phyloP scores from a whole-genome alignment of 305 asterid species.

The Fraxinus paxiana region DNA sequence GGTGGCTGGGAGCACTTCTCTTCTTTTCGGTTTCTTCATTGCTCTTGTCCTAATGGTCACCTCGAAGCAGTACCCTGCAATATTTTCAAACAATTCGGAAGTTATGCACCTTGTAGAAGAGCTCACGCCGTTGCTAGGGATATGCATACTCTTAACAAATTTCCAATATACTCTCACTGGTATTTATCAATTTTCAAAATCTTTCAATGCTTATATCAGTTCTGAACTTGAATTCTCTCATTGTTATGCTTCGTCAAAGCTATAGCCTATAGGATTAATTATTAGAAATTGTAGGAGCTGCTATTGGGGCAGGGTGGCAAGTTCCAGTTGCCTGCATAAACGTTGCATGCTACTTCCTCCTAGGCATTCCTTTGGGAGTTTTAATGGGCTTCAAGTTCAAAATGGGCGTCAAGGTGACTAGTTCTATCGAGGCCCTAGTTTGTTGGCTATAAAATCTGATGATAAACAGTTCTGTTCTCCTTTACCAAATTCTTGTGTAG shows the following conservation, averaged over 20 bases:
- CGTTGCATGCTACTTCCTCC: background rate
- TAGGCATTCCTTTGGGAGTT: slow-evolving; percentile 1
- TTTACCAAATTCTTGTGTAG: background rate
- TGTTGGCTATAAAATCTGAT: background rate
- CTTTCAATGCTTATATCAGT: background rate
- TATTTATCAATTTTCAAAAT: slow-evolving; percentile 3
- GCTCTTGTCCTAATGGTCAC: slow-evolving; percentile 22
- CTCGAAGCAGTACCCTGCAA: slow-evolving; percentile 36
- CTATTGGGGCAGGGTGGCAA: background rate
- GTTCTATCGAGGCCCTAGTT: background rate
- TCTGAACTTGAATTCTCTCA: background rate
- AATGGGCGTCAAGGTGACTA: background rate
- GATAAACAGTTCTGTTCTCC: background rate
- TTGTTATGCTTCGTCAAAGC: background rate
- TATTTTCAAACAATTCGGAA: slow-evolving; percentile 35
- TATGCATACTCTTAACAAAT: slow-evolving; percentile 38
- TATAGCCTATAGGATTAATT: background rate
- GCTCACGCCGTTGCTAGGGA: slow-evolving; percentile 50
- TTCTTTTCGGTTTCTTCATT: slow-evolving; percentile 37
- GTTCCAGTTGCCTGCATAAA: background rate
- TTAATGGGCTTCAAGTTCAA: background rate
- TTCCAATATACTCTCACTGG: slow-evolving; percentile 59
- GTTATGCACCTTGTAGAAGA: slow-evolving; percentile 39
- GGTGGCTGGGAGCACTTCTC: slow-evolving; percentile 39
- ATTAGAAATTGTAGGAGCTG: background rate